These are phyloP conservation scores for Clitoria ternatea DNA, from an alignment of 306 rosid species.

Conservation along the genomic window DNA sequence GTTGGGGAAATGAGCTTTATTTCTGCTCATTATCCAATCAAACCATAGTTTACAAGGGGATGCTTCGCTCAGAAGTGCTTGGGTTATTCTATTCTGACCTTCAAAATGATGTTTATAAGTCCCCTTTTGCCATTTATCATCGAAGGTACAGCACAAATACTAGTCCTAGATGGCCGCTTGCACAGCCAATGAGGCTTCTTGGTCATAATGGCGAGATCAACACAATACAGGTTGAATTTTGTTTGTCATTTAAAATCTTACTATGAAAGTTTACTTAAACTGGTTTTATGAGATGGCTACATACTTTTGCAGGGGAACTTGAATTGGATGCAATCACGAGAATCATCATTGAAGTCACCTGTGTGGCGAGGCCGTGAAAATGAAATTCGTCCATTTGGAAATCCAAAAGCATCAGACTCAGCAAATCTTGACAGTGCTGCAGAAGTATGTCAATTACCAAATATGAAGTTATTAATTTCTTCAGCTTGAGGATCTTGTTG, in stretches of 20 bases:
- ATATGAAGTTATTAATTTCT: slow-evolving; percentile 4
- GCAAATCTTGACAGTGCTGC: slow-evolving; percentile 99
- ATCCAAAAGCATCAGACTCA: slow-evolving; percentile 90
- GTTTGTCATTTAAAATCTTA: slow-evolving; percentile 19
- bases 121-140: slow-evolving; percentile 97
- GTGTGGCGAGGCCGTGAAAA: slow-evolving; percentile 95
- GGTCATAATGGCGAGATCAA: slow-evolving; percentile 99
- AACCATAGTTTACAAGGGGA: slow-evolving; percentile 97
- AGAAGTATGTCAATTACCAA: slow-evolving; percentile 58
- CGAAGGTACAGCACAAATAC: slow-evolving; percentile 98
- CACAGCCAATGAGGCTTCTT: slow-evolving; percentile 98
- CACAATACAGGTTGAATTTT: slow-evolving; percentile 78
- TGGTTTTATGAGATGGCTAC: slow-evolving; percentile 19
- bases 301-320: slow-evolving; percentile 74
- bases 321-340: slow-evolving; percentile 99
- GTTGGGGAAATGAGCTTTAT: slow-evolving; percentile 96
- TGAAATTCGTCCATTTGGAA: slow-evolving; percentile 95
- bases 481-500: slow-evolving; percentile 21
- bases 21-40: slow-evolving; percentile 97
- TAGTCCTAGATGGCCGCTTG: slow-evolving; percentile 99
- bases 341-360: slow-evolving; percentile 78
- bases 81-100: slow-evolving; percentile 90
- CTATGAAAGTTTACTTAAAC: slow-evolving; percentile 13
- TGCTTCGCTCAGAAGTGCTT: slow-evolving; percentile 99
- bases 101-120: slow-evolving; percentile 76